Evolutionary conservation across 2,329 filamentous ascomycete species (phyloP), one percentile per base, ranked within the genome.

Genomic region (Pestalotiopsis sp.): DNA sequence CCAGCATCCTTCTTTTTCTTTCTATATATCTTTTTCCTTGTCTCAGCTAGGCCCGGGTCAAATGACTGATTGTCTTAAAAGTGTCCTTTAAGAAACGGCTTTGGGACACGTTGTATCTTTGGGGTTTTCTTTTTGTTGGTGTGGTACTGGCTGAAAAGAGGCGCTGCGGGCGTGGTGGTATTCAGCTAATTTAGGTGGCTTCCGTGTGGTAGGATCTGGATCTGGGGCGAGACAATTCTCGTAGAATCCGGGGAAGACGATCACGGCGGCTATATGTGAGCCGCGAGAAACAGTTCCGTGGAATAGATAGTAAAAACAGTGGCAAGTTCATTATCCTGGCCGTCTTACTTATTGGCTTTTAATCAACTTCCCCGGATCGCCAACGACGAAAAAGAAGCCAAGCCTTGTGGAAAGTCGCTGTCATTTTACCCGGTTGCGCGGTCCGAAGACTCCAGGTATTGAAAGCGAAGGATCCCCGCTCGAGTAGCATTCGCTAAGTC

Each of bases 361-460:
- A 52, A 52, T 9, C 17, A n/a, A 63, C 13, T 14, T 45, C 14
- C 20, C 36, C 27, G 14, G n/a, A 20, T 14, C 62, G 23, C 17
- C 36, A 56, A 11, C 17, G 14, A 9, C 31, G 4, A 36, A 31
- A 58, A 13, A 31, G 11, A 38, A 12, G 12, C 45, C 25, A 31
- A 31, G 17, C 36, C 20, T 4, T 20, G 41, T 56, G 9, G 17
- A 12, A 36, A 52, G 17, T 66, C 31, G 31, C 23, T 36, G 17
- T 66, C 64, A 66, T 66, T 39, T 66, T 39, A 39, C 31, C 64
- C 64, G 64, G 64, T 58, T 66, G 20, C 31, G 27, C 45, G 64
- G 64, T 66, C 64, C 49, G 41, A 66, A 17, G 57, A 20, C 36
- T 45, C 52, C 64, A 66, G 64, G 61, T 25, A 12, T 9, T 45